Conservation (phyloP, 192 early-diverging fungal species). For the Backusella luteola region DNA sequence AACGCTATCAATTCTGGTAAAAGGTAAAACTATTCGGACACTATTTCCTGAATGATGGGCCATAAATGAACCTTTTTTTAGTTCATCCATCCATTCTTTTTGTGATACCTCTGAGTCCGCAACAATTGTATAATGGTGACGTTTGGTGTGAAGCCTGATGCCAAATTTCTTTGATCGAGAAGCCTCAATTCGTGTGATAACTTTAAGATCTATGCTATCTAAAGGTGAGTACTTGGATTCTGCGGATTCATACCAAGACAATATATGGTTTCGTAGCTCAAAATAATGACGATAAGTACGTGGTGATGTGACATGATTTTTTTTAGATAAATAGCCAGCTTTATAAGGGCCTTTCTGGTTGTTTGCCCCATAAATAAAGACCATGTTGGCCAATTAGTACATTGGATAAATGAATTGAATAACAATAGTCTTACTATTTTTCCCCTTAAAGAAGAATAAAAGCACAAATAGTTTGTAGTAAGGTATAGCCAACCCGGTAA, state of each 20-base stretch:
- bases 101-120: conserved; percentile 52
- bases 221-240: conserved; percentile 57
- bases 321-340: conserved; percentile 46
- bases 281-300: conserved; percentile 54
- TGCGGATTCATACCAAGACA: conserved; percentile 53
- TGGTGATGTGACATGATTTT: conserved; percentile 41
- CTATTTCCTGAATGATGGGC: conserved; percentile 56
- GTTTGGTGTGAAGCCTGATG: conserved; percentile 44
- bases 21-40: conserved; percentile 59
- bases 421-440: conserved; percentile 36
- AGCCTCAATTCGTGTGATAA: conserved; percentile 43
- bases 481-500: conserved; percentile 61
- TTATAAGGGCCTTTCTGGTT: conserved; percentile 51
- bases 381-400: background rate
- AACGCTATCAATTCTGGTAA: conserved; percentile 49
- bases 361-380: background rate
- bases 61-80: conserved; percentile 51
- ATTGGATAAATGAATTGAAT: background rate
- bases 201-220: conserved; percentile 56
- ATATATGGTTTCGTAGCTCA: conserved; percentile 55
- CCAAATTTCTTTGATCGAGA: conserved; percentile 34
- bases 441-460: conserved; percentile 58
- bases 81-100: conserved; percentile 60
- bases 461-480: conserved; percentile 58
- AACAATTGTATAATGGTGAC: conserved; percentile 45